Evolutionary conservation across 441 rosid species (phyloP).

Genomic region (Adansonia gregorii): DNA sequence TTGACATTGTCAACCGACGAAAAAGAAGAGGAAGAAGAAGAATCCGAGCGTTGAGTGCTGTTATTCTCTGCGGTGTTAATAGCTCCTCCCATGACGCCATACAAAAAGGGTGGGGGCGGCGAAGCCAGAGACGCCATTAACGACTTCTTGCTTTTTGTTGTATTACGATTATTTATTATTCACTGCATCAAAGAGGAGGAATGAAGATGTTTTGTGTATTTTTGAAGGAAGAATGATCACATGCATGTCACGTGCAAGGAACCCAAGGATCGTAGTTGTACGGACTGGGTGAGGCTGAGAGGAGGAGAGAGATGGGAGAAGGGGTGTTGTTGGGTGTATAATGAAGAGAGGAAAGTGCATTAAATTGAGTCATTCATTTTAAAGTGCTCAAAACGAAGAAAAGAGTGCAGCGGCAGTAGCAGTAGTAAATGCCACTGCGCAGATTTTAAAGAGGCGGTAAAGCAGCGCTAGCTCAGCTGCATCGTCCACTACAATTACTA

Average conservation of each 20-base stretch:
- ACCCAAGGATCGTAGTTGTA: slow-evolving; percentile 24
- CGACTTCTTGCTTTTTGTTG: not conserved
- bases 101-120: slow-evolving; percentile 31
- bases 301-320: not conserved
- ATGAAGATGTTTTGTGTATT: no score
- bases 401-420: not conserved
- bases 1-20: slow-evolving; percentile 54
- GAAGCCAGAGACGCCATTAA: not conserved
- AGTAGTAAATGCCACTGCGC: slow-evolving; percentile 24
- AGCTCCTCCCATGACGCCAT: slow-evolving; percentile 27
- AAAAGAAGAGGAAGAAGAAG: slow-evolving; percentile 29
- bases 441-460: not conserved
- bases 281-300: not conserved
- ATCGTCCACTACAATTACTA: no score
- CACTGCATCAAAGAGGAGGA: slow-evolving; percentile 11
- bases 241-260: not conserved
- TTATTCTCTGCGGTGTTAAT: not conserved
- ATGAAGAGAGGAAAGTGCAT: not conserved
- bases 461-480: not conserved
- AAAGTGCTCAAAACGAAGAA: slow-evolving; percentile 7
- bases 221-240: no score
- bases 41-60: slow-evolving; percentile 11
- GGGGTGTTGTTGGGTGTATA: slow-evolving; percentile 4
- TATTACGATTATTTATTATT: not conserved
- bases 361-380: slow-evolving; percentile 17